Base-by-base conservation (phyloP, 192 early-diverging fungal genomes). In the Bifiguratus adelaidae region DNA sequence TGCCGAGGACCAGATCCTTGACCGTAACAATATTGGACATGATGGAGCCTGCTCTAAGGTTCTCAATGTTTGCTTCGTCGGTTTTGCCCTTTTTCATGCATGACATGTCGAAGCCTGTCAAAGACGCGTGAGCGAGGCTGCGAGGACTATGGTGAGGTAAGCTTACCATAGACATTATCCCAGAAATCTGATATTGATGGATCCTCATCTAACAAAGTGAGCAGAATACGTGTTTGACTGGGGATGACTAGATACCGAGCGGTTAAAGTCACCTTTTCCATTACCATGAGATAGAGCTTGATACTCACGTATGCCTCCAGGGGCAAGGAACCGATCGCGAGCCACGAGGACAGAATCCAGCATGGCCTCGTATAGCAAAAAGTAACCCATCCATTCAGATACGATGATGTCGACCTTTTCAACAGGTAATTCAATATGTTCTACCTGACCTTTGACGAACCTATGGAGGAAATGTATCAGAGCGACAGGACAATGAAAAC, bases 351-450 rank as follows among this genome's bases (percentile, higher is more conserved):
- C 89, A 2, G 87, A 88, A 58, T 92, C 89, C 45, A 92, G 65
- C 89, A 92, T 92, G 45, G 84, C 84, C 59, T 92, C 89, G 63
- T 82, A 92, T 23, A 92, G 61, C 19, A 91, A 68, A 55, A 91
- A 91, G 61, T 91, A 91, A 9, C 89, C 89, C 89, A 92, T 92
- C 89, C 89, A 92, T 57, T 92, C 89, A 2, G 85, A 88, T 6
- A 92, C 74, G 55, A 92, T 90, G 24, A 88, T 81, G 41, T 92
- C 89, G 9, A 92, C 89, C 16, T 68, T 61, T 23, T 70, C 56
- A 6, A 86, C 85, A 9, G 89, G 89, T 2, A 92, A 58, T 23
- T 58, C 57, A 41, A 90, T 80, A 50, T 84, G 74, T 65, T 92
- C 89, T 30, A 92, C 71, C 59, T 83, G 78, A 22, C 87, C 89